Percentiles rank a stretch among this genome's conserved stretches.
These are phyloP conservation scores for Arabis hirsuta DNA, from an alignment of 345 rosid species.

Conservation along the genomic window DNA sequence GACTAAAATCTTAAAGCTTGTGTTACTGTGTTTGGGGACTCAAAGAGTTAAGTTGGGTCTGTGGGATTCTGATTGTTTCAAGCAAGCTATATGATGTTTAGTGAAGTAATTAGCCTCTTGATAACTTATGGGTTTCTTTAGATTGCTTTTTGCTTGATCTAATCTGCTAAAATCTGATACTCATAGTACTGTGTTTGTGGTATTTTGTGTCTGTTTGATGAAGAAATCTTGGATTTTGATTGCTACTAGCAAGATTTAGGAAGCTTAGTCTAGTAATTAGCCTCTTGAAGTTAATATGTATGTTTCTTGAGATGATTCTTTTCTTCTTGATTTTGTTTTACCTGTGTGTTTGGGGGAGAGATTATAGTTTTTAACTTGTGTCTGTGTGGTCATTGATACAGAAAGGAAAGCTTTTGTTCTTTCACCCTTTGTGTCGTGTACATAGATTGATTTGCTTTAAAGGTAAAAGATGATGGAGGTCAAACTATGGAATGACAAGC, in stretches of 20 bases:
- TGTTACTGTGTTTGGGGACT: too few species aligned
- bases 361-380: neutral
- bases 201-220: neutral
- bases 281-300: neutral
- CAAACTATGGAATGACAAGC: constrained; percentile 91
- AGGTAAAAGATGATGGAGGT: constrained; percentile 60
- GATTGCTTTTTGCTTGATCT: neutral
- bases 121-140: neutral
- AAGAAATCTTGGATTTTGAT: neutral
- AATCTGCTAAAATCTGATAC: neutral
- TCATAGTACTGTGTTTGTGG: neutral
- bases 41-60: too few species aligned
- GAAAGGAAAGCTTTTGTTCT: constrained; percentile 8
- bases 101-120: neutral
- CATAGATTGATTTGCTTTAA: constrained; percentile 24
- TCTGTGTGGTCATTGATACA: constrained; percentile 14
- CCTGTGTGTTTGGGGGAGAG: neutral
- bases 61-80: constrained; percentile 6
- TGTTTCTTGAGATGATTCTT: neutral
- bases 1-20: too few species aligned
- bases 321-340: neutral
- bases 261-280: constrained; percentile 5
- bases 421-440: constrained; percentile 68
- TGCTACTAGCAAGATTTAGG: neutral
- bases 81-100: neutral